A percentile compares a stretch with the other conserved stretches of the same genome.
phyloP scores from a whole-genome alignment of 2,329 filamentous ascomycete species.

The Pseudocercospora macadamiae region DNA sequence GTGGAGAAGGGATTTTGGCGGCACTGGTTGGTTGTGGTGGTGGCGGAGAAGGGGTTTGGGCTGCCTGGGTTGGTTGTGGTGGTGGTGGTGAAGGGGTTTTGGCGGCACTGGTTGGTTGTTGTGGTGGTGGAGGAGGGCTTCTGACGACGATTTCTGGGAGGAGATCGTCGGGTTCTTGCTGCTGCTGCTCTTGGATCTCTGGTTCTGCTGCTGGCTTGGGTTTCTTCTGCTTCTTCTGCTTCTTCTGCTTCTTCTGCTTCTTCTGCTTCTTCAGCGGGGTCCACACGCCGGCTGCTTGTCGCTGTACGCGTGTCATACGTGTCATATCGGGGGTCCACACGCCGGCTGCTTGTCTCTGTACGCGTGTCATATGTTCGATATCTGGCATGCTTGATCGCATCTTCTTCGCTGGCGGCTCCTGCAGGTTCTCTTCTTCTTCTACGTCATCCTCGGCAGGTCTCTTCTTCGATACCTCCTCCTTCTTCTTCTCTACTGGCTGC shows the following conservation, averaged over 20 bases:
- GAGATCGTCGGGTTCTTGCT: too few species aligned
- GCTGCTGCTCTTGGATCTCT: too few species aligned
- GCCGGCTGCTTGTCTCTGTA: not conserved
- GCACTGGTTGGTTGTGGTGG: too few species aligned
- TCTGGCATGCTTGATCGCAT: not conserved
- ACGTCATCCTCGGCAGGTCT: conserved; percentile 1
- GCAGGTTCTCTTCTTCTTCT: not conserved
- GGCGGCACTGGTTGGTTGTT: too few species aligned
- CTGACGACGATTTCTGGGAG: too few species aligned
- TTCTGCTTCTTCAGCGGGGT: not conserved
- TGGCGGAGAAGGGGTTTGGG: too few species aligned
- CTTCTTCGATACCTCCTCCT: conserved; percentile 2
- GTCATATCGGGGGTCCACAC: too few species aligned
- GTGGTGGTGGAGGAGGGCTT: too few species aligned
- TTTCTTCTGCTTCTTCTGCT: conserved; percentile 3
- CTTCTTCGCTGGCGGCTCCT: not conserved
- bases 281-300: not conserved
- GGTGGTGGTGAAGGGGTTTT: too few species aligned
- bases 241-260: not conserved
- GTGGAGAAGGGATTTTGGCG: not conserved
- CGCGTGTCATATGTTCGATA: not conserved
- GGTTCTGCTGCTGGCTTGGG: too few species aligned
- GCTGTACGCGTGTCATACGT: too few species aligned
- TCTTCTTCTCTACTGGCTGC: conserved; percentile 14
- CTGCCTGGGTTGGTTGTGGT: too few species aligned